phyloP scores from a whole-genome alignment of 495 filamentous ascomycete species.

The Penicillium longicatenatum region DNA sequence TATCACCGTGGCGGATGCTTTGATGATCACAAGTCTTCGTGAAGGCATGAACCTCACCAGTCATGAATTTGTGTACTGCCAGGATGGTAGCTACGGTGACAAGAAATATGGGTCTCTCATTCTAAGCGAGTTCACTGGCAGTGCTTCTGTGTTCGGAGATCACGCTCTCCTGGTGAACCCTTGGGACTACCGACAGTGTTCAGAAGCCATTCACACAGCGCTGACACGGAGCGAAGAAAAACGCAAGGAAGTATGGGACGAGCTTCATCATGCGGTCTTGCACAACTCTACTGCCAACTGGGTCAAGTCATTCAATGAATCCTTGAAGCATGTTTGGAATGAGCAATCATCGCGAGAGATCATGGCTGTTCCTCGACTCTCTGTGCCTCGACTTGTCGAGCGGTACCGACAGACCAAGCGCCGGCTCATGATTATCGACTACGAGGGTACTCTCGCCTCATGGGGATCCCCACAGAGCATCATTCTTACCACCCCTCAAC shows the following conservation, averaged over 20 bases:
- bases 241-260: slow-evolving; percentile 71
- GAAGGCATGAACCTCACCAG: slow-evolving; percentile 95
- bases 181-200: slow-evolving; percentile 87
- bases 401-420: slow-evolving; percentile 63
- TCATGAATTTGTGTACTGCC: slow-evolving; percentile 90
- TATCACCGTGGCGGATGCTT: slow-evolving; percentile 80
- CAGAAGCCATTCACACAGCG: slow-evolving; percentile 77
- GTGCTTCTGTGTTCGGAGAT: slow-evolving; percentile 77
- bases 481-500: slow-evolving; percentile 79
- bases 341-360: slow-evolving; percentile 82
- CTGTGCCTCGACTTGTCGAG: slow-evolving; percentile 60
- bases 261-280: slow-evolving; percentile 72
- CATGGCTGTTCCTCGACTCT: slow-evolving; percentile 80
- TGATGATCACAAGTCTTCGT: slow-evolving; percentile 90
- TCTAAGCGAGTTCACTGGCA: slow-evolving; percentile 91
- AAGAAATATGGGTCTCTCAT: slow-evolving; percentile 87
- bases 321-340: slow-evolving; percentile 70
- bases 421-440: slow-evolving; percentile 85
- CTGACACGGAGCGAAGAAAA: slow-evolving; percentile 74
- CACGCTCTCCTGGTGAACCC: slow-evolving; percentile 80
- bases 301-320: slow-evolving; percentile 71
- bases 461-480: slow-evolving; percentile 79
- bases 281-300: slow-evolving; percentile 81
- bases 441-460: slow-evolving; percentile 86
- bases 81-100: slow-evolving; percentile 74